A percentile compares a stretch with the other conserved stretches of the same genome.
Conservation (phyloP, 305 asterid genomes). For the Fraxinus sp. region DNA sequence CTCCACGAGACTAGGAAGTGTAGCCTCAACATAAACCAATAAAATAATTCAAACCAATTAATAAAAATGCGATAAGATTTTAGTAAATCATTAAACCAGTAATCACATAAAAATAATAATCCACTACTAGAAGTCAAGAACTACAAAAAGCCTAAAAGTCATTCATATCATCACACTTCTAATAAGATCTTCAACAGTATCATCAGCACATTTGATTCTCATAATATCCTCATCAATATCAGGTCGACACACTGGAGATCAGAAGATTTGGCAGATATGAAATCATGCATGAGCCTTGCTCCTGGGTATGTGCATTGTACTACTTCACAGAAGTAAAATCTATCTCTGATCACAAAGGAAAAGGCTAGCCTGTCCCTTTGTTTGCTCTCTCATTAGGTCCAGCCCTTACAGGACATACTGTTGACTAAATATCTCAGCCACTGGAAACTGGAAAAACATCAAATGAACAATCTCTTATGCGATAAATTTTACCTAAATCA, state of each 20-base stretch:
- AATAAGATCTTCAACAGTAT: background rate
- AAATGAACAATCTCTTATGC: slow-evolving; percentile 7
- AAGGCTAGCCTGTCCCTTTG: background rate
- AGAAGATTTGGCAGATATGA: slow-evolving; percentile 2
- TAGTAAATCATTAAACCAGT: background rate
- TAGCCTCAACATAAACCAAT: background rate
- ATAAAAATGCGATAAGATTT: background rate
- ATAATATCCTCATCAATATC: background rate
- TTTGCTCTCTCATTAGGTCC: background rate
- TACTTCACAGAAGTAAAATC: background rate
- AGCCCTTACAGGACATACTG: background rate
- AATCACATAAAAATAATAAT: background rate
- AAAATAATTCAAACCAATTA: background rate
- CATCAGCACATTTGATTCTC: background rate
- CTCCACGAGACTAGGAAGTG: background rate
- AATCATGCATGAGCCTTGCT: background rate
- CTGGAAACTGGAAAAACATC: background rate
- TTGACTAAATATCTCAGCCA: slow-evolving; percentile 5
- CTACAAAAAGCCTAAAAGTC: background rate
- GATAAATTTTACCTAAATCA: slow-evolving; percentile 48
- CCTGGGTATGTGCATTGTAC: background rate
- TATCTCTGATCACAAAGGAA: background rate
- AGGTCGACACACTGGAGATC: background rate
- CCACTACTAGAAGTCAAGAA: background rate
- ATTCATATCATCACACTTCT: background rate